These are phyloP conservation scores for Diaporthe helianthi DNA, from an alignment of 2,329 filamentous ascomycete species.

Conservation along the genomic window DNA sequence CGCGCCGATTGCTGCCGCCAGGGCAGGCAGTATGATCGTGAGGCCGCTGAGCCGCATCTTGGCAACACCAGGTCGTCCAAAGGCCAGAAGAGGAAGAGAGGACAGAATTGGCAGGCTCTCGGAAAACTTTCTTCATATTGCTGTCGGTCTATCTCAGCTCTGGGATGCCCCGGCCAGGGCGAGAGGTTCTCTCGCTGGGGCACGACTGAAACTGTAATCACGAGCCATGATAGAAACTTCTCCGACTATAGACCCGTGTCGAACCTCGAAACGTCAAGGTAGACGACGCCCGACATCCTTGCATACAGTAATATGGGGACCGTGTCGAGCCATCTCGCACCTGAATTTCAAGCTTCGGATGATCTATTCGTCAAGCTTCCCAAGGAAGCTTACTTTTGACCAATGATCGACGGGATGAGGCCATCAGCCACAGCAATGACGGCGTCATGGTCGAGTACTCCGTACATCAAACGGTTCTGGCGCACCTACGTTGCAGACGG, in stretches of 20 bases:
- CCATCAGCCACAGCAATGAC: conserved; percentile 28
- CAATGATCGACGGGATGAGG: conserved; percentile 9
- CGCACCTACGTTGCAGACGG: conserved; percentile 31
- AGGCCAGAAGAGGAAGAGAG: neutral
- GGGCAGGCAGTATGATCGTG: conserved; percentile 40
- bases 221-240: conserved; percentile 7
- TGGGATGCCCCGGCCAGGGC: conserved; percentile 4
- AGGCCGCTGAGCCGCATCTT: conserved; percentile 39
- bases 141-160: conserved; percentile 22
- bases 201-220: conserved; percentile 30
- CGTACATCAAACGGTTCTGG: conserved; percentile 34
- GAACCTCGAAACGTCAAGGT: neutral
- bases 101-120: neutral
- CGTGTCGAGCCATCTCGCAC: conserved; percentile 7
- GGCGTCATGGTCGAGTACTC: conserved; percentile 28
- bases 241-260: neutral
- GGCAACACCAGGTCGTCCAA: conserved; percentile 27
- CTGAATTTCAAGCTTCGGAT: conserved; percentile 14
- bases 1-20: conserved; percentile 41
- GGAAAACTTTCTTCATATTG: conserved; percentile 29
- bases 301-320: neutral
- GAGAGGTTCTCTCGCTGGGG: conserved; percentile 1
- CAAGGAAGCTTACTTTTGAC: conserved; percentile 17
- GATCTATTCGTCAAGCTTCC: conserved; percentile 9
- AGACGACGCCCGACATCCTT: neutral